Percentiles rank a stretch among this genome's conserved stretches.
Evolutionary conservation across 352 stramenopile genomes (phyloP).

Genomic region (Globisporangium rhizosaccharum): DNA sequence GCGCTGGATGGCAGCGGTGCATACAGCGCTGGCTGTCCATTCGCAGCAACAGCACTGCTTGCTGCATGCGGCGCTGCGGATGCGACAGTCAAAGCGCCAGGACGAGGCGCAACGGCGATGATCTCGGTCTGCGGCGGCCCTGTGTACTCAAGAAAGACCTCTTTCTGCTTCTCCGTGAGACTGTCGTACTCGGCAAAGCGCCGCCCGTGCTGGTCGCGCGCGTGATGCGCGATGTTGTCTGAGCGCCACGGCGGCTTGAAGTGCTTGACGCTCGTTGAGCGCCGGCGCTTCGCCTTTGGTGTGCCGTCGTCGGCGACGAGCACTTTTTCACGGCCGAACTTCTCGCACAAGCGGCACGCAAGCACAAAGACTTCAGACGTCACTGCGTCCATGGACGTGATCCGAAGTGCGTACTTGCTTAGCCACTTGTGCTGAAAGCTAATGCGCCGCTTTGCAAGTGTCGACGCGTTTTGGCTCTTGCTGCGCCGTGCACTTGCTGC

Average conservation of each 20-base stretch:
- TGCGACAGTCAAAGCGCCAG: no score
- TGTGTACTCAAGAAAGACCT: constrained; percentile 12
- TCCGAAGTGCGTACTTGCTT: constrained; percentile 13
- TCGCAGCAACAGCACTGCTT: not conserved
- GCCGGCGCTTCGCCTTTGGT: constrained; percentile 9
- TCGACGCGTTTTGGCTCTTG: not conserved
- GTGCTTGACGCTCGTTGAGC: constrained; percentile 12
- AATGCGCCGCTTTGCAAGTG: constrained; percentile 10
- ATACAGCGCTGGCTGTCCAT: not conserved
- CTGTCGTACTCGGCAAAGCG: constrained; percentile 12
- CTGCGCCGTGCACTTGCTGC: not conserved
- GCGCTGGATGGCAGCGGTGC: not conserved
- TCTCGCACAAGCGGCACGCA: constrained; percentile 14
- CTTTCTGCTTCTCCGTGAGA: constrained; percentile 16
- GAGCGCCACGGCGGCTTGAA: constrained; percentile 18
- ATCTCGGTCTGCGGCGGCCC: not conserved
- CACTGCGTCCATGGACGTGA: constrained; percentile 11
- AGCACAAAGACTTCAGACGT: constrained; percentile 12
- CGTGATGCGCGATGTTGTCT: constrained; percentile 15
- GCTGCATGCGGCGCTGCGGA: no score
- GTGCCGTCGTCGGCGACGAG: not conserved
- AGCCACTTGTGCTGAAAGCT: constrained; percentile 15
- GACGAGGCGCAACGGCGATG: not conserved
- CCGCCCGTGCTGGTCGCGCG: constrained; percentile 10
- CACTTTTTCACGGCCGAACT: constrained; percentile 15